phyloP scores from a whole-genome alignment of 2,329 filamentous ascomycete species.

The Neofusicoccum cordaticola region DNA sequence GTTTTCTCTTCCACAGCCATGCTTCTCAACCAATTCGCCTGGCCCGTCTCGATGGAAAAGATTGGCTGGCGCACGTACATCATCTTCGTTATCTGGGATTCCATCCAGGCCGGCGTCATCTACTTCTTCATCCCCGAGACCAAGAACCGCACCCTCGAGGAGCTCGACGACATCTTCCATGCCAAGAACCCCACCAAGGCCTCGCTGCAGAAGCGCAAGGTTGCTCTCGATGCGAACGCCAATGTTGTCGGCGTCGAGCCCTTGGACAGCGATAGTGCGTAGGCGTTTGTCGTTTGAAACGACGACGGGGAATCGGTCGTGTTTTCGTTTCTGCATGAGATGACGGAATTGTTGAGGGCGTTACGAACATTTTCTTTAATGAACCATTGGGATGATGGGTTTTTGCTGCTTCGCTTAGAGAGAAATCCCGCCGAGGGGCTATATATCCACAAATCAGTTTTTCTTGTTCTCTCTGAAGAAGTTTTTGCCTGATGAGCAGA shows the following conservation, averaged over 20 bases:
- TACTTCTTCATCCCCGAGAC: slow-evolving; percentile 39
- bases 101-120: slow-evolving; percentile 40
- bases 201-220: slow-evolving; percentile 23
- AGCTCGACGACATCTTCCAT: slow-evolving; percentile 45
- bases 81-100: slow-evolving; percentile 42
- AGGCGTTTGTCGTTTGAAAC: background rate
- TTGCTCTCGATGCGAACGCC: slow-evolving; percentile 23
- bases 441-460: too few relatives aligned
- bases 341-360: too few relatives aligned
- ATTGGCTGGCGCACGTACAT: slow-evolving; percentile 43
- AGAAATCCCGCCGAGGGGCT: too few relatives aligned
- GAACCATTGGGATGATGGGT: too few relatives aligned
- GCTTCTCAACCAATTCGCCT: slow-evolving; percentile 32
- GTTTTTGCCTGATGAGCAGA: too few relatives aligned
- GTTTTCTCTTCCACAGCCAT: slow-evolving; percentile 22
- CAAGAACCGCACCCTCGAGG: slow-evolving; percentile 44
- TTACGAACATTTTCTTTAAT: too few relatives aligned
- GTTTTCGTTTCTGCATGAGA: too few relatives aligned
- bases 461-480: too few relatives aligned
- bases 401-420: too few relatives aligned
- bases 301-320: background rate
- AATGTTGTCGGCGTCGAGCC: slow-evolving; percentile 26
- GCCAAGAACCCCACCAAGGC: slow-evolving; percentile 38
- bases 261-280: background rate
- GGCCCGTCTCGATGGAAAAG: slow-evolving; percentile 37